phyloP scores from a whole-genome alignment of 306 rosid species.

The Cicer yamashitae region DNA sequence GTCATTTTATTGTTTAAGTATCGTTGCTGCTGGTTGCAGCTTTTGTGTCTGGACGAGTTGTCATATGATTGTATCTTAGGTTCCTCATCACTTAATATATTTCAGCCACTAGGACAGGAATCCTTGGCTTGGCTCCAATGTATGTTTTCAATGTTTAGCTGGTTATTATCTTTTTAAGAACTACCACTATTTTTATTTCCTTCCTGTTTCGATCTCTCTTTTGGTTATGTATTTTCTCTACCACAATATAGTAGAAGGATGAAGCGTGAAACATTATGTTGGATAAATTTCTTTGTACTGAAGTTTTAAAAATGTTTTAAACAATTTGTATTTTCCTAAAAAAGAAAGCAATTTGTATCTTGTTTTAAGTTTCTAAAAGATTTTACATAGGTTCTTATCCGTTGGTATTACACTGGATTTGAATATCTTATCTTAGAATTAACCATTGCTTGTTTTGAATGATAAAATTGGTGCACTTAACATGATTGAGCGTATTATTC shows the following conservation, averaged over 20 bases:
- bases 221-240: background rate
- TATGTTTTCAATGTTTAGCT: background rate
- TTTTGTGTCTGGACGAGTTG: conserved; percentile 21
- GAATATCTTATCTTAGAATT: no score
- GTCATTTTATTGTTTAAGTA: conserved; percentile 27
- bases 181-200: background rate
- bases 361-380: no score
- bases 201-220: background rate
- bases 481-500: no score
- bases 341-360: no score
- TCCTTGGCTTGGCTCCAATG: conserved; percentile 8
- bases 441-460: no score
- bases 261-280: no score
- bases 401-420: no score
- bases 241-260: background rate
- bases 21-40: conserved; percentile 24
- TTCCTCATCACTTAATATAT: conserved; percentile 12
- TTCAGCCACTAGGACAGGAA: conserved; percentile 2
- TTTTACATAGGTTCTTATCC: no score
- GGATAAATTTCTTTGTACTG: no score
- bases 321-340: no score
- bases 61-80: conserved; percentile 25
- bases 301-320: no score
- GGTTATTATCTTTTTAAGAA: background rate
- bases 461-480: no score